Base-by-base conservation (phyloP, 106 monocot species). In the Dendrobium huoshanense region DNA sequence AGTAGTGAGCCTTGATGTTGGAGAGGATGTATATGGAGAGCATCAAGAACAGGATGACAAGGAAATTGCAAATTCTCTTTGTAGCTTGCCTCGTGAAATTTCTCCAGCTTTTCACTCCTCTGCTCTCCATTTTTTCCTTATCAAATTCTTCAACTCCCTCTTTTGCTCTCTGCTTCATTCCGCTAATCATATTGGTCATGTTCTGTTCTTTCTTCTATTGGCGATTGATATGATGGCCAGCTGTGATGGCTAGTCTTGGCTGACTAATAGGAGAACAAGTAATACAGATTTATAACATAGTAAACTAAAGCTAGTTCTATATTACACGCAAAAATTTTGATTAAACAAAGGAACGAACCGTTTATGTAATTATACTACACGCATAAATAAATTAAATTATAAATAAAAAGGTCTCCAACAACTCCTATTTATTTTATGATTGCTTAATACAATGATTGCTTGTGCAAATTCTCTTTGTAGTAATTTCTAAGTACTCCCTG, bases 11-110 rank as follows among this genome's bases (percentile, higher is more conserved):
- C 42, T 75, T 81, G 58, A 81, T 18, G 54, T 41, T 73, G 9
- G 75, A 75, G 59, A 81, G 81, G 11, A 75, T 24, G 72, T 7
- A 81, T 3, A 81, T 24, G 24, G 81, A 81, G 81, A 81, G 40
- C 1, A 81, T 75, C 17, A 75, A 42, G 75, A 42, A 81, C 3
- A 59, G 2, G 4, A 81, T 54, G 33, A 81, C 59, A 44, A 81
- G 75, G 6, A 81, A 56, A 5, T 22, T 81, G 31, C 33, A 72
- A 43, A 80, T 73, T n/a, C 55, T 73, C 37, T 24, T 37, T 73
- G 33, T 51, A 42, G 41, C 73, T 73, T 41, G 73, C 73, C 42
- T 18, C 17, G 18, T 41, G 19, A 43, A 74, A 44, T 5, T 43
- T 41, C 74, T 74, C 43, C 41, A 74, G 74, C 27, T 29, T 43